Conservation (phyloP, 1,284 basidiomycete genomes). For the Cystobasidiaceae sp. region DNA sequence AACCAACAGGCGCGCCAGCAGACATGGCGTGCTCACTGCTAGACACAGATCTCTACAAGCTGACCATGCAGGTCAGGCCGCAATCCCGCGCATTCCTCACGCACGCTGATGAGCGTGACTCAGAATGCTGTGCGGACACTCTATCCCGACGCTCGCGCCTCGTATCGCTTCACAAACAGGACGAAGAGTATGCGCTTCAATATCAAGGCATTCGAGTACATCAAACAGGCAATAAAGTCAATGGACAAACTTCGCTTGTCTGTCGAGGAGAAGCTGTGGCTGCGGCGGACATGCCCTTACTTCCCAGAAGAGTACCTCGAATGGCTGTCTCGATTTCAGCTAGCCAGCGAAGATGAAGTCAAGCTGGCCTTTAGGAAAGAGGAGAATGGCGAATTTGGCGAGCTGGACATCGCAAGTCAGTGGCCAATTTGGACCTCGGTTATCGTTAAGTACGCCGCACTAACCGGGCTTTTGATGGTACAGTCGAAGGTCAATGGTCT, state of each 20-base stretch:
- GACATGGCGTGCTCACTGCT: constrained; percentile 58
- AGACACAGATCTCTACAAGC: constrained; percentile 96
- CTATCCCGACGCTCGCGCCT: constrained; percentile 57
- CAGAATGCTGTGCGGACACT: constrained; percentile 80
- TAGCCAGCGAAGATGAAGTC: constrained; percentile 73
- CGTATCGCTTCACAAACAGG: constrained; percentile 83
- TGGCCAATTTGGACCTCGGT: background rate
- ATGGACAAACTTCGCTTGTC: constrained; percentile 64
- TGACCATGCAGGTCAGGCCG: constrained; percentile 67
- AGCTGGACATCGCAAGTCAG: constrained; percentile 62
- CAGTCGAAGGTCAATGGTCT: constrained; percentile 66
- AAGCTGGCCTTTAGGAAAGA: constrained; percentile 57
- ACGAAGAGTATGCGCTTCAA: constrained; percentile 67
- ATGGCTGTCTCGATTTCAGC: constrained; percentile 65
- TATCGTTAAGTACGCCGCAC: background rate
- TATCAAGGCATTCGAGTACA: constrained; percentile 61
- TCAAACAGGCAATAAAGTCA: constrained; percentile 62
- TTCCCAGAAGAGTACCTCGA: constrained; percentile 68
- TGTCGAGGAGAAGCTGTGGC: constrained; percentile 62
- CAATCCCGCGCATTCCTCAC: background rate
- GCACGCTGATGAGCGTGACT: too few species aligned
- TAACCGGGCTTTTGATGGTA: background rate
- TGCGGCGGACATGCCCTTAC: constrained; percentile 67
- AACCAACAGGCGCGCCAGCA: background rate
- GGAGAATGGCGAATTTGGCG: constrained; percentile 54